Evolutionary conservation across 345 rosid genomes (phyloP), one percentile per base, ranked within the genome.

Genomic region (Ceriops zippeliana): DNA sequence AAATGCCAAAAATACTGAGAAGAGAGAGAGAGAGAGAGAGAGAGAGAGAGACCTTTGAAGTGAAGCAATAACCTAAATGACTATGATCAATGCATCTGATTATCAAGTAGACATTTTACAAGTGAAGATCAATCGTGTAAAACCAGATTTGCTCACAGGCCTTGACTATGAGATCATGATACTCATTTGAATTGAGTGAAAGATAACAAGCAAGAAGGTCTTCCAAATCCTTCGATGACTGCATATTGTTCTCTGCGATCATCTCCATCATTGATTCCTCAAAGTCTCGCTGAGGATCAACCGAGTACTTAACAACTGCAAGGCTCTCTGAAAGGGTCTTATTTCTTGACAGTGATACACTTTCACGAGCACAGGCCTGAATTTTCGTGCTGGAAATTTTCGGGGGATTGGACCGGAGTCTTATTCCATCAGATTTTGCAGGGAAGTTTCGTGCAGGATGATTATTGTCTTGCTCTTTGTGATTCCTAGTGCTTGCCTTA

Each of bases 181-280:
- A 88, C 69, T 91, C 86, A 60, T 86, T 81, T 15, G 97, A 83
- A 78, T 93, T 93, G 35, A 93, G 75, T 27, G 87, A 79, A 16
- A 93, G 92, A 61, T 88, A 93, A 47, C 97, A 93, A 32, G 96
- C 92, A 11, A 93, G 91, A 59, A 91, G 86, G 60, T 93, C 98
- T 62, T 91, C 97, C 70, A 93, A 83, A 24, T 91, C 96, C 78
- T 87, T 86, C 0, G 93, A 80, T 26, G 74, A 77, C 66, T 80
- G 82, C 70, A 93, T 83, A 62, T 89, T 86, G 77, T 89, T 88
- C 81, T 85, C 95, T 27, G 71, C 71, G 5, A 93, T 93, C 98
- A 93, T 93, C 84, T 93, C 98, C 86, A 89, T 80, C 97, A 93
- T 93, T 1, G 98, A 93, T 2, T 91, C 96, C 65, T 78, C 83